Evolutionary conservation across 441 rosid genomes (phyloP), one percentile per base, ranked within the genome.

Genomic region (Manihot esculenta): DNA sequence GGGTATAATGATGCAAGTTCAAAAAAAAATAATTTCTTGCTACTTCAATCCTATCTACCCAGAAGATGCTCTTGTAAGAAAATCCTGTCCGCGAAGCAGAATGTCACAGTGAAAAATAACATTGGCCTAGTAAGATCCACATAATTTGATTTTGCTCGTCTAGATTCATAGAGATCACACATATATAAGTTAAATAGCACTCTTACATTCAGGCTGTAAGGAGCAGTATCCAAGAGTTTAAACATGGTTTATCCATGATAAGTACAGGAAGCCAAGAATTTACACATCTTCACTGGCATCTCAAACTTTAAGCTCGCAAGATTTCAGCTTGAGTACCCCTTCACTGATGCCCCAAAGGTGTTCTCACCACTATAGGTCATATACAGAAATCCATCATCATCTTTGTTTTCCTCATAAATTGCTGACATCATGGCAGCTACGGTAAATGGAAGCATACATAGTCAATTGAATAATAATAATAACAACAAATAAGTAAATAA

Each of bases 321-420:
- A 54, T 13, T 42, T 18, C 61, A 63, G 64, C 64, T 44, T 20
- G 27, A 64, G 30, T 71, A 53, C 24, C 41, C n/a, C 15, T 30
- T 48, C 15, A 55, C 2, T 56, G 49, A 27, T 45, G 62, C 67
- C 66, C 99, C 99, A 55, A 94, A 94, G 15, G 99, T 94, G 87
- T 90, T 94, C 87, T 94, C 99, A 10, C 99, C 97, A 3, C 99
- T 92, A 87, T 92, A 94, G 45, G 89, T 92, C 99, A 92, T 94
- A 84, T 94, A 94, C 60, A 94, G 90, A 80, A 94, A 92, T 30
- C 99, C 97, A 73, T 94, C 99, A 79, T 92, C 99, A 67, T 94
- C 99, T 79, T 89, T 92, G 85, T 92, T 89, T 78, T 94, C 97
- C 78, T 94, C 97, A 11, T 90, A 94, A 62, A 90, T 89, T n/a